Base-by-base conservation (phyloP, 177 flowering plant genomes). In the Vitis hybrid region DNA sequence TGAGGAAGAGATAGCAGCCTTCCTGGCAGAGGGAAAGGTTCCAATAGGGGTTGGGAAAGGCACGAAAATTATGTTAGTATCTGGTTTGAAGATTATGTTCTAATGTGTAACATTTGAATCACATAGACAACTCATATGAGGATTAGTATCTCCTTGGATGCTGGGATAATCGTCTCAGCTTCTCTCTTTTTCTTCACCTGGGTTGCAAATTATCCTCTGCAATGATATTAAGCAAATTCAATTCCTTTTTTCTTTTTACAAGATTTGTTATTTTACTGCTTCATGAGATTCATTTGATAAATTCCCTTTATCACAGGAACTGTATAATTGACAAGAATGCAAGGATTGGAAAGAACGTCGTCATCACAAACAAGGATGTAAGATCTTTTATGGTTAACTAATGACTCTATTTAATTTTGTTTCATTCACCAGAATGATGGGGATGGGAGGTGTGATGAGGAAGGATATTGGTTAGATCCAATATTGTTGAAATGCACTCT, bases 291-390 rank as follows among this genome's bases (percentile, higher is more conserved):
- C 38, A 12, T 7, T 7, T 64, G 51, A 38, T 47, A n/a, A 64
- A 38, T 17, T n/a, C n/a, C 8, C 18, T 57, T 13, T 19, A 0
- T 19, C n/a, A 50, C 56, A 33, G 55, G 19, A 71, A 71, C 58
- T 71, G 73, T 15, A 65, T 71, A 33, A 65, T 71, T 18, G 74
- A 71, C 69, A 71, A 71, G 51, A 71, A 71, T 20, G 74, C 74
- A 64, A 65, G 66, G 19, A 71, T 71, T n/a, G 74, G 69, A n/a
- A 64, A 47, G 10, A 50, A 71, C 19, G 74, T 71, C 5, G 38
- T 71, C 14, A 71, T 63, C 28, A n/a, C 62, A 4, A 71, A 71
- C 62, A 62, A 64, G 17, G 73, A 63, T 33, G 72, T 70, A 62
- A 47, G 67, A 9, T n/a, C 12, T 31, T 38, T 10, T 24, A 62